Evolutionary conservation across 768 basidiomycete species (phyloP).

Genomic region (Calvatia gigantea): DNA sequence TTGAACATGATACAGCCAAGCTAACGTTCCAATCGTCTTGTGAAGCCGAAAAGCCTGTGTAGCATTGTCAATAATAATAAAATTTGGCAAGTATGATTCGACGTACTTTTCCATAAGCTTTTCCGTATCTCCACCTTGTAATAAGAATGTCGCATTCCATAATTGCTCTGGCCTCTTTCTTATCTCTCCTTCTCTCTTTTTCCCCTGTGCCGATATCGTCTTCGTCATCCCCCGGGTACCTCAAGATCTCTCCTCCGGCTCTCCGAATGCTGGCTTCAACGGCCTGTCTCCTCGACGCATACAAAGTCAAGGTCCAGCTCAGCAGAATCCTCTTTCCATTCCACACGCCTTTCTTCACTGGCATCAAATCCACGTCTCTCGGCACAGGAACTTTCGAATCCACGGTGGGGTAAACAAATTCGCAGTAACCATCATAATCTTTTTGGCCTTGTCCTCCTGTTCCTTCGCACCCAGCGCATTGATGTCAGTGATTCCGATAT

Average conservation of each 20-base stretch:
- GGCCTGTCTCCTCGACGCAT: slow-evolving; percentile 41
- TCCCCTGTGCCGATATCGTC: slow-evolving; percentile 14
- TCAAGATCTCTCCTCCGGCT: slow-evolving; percentile 41
- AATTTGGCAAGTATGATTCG: background rate
- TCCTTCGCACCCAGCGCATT: slow-evolving; percentile 21
- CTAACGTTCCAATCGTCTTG: slow-evolving; percentile 72
- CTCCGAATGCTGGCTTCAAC: slow-evolving; percentile 58
- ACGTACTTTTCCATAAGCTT: slow-evolving; percentile 67
- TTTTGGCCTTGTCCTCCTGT: slow-evolving; percentile 20
- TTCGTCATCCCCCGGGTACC: slow-evolving; percentile 25
- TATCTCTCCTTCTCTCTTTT: slow-evolving; percentile 19
- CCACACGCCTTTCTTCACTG: slow-evolving; percentile 43
- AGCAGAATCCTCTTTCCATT: slow-evolving; percentile 57
- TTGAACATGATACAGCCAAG: slow-evolving; percentile 83
- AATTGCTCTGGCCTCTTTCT: slow-evolving; percentile 37
- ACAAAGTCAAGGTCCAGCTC: slow-evolving; percentile 53
- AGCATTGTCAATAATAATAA: background rate
- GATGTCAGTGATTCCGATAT: slow-evolving; percentile 17
- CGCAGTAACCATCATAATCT: slow-evolving; percentile 22
- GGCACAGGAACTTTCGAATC: slow-evolving; percentile 1
- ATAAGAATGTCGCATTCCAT: slow-evolving; percentile 70
- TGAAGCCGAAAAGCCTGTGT: slow-evolving; percentile 52
- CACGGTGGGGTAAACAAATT: slow-evolving; percentile 25
- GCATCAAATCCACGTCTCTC: background rate
- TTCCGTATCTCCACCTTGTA: slow-evolving; percentile 63